Base-by-base conservation (phyloP, 1,284 basidiomycete genomes). In the Malassezia vespertilionis region DNA sequence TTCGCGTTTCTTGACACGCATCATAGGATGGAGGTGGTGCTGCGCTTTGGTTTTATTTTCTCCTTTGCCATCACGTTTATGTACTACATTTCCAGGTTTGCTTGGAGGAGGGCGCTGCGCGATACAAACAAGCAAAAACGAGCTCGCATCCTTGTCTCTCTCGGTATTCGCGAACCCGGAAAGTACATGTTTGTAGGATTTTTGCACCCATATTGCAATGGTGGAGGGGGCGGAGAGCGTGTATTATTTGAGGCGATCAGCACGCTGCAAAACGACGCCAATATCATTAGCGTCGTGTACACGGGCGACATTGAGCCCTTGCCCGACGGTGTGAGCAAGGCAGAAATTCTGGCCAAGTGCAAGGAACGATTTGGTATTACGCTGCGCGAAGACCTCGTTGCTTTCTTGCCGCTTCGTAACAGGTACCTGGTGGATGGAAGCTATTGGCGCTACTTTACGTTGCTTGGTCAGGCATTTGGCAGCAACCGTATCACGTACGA, bases 181-280 rank as follows among this genome's bases (percentile, higher is more conserved):
- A 1, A 22, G 32, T 41, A 40, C 33, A 54, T 52, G 30, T 46
- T 69, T 27, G 33, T 69, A 15, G 90, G 86, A 0, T 86, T 95
- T 73, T 90, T 93, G 71, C 90, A 95, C 73, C 90, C 90, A 0
- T 95, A 89, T 72, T 93, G 89, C 70, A 93, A 97, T 75, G 89
- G 90, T 18, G 91, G 91, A 0, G 91, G 91, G 10, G 93, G 93
- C 11, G 93, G 93, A 0, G 91, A 97, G 72, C 79, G 90, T 1
- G 91, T 99, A 0, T 74, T 99, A 0, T 99, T 89, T 88, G 83
- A 86, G 1, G 90, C 89, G 0, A 79, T 97, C 17, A 76, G 82
- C 0, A 77, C 80, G 55, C 76, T 88, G 24, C 90, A 95, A 63
- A 75, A 77, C 11, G 77, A 86, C 46, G 78, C 79, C 1, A 74